Conservation (phyloP, 1,139 yeast species). For the Taphrina flavorubra region DNA sequence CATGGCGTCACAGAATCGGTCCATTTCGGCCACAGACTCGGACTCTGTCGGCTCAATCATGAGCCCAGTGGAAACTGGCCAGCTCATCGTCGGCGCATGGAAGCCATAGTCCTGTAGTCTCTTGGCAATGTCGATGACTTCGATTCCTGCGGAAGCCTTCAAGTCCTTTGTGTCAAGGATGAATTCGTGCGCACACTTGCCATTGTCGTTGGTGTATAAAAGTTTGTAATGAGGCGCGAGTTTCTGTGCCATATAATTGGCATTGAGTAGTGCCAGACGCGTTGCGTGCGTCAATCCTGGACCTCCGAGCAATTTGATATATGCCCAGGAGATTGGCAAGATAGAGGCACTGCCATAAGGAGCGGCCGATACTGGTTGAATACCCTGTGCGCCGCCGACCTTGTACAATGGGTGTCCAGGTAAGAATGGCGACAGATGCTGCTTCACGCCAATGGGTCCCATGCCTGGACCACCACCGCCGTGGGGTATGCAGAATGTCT, state of each 20-base stretch:
- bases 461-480: constrained; percentile 99
- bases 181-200: constrained; percentile 95
- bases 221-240: constrained; percentile 74
- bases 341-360: constrained; percentile 96
- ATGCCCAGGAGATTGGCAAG: constrained; percentile 90
- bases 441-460: constrained; percentile 86
- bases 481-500: constrained; percentile 96
- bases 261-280: constrained; percentile 87
- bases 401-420: constrained; percentile 74
- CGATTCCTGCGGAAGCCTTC: constrained; percentile 74
- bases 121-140: constrained; percentile 95
- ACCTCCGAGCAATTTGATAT: constrained; percentile 82
- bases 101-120: constrained; percentile 96
- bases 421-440: constrained; percentile 78
- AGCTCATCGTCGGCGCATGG: constrained; percentile 98
- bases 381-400: constrained; percentile 62
- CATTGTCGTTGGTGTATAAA: constrained; percentile 70
- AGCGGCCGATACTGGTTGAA: constrained; percentile 84
- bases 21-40: constrained; percentile 84
- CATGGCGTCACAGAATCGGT: constrained; percentile 87
- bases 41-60: constrained; percentile 99
- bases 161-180: constrained; percentile 88
- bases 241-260: constrained; percentile 89
- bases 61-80: constrained; percentile 96
- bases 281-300: constrained; percentile 83